phyloP scores from a whole-genome alignment of 805 yeast species.

The Zygosaccharomyces bailii region DNA sequence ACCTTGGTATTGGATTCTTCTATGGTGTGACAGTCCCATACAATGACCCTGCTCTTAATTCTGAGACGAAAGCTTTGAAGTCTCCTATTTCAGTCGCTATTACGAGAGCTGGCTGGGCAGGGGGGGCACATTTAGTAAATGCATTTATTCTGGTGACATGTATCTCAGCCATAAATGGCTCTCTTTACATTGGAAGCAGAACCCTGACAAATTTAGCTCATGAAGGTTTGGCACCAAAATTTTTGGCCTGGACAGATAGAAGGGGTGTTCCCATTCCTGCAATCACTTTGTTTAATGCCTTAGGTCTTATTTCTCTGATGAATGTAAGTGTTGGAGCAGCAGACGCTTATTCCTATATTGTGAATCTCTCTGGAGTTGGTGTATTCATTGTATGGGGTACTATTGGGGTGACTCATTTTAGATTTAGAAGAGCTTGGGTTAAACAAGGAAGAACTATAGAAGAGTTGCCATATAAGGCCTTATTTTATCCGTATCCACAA shows the following conservation, averaged over 20 bases:
- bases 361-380: conserved; percentile 70
- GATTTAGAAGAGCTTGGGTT: conserved; percentile 55
- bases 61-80: conserved; percentile 46
- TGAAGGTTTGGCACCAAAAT: conserved; percentile 49
- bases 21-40: conserved; percentile 71
- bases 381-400: conserved; percentile 77
- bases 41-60: conserved; percentile 41
- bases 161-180: conserved; percentile 57
- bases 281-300: conserved; percentile 38
- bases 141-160: conserved; percentile 57
- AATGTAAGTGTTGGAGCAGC: conserved; percentile 56
- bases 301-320: conserved; percentile 58
- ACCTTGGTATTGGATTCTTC: conserved; percentile 49
- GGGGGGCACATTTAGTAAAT: conserved; percentile 53
- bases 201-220: conserved; percentile 50
- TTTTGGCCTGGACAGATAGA: conserved; percentile 46
- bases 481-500: conserved; percentile 52
- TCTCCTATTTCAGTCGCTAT: conserved; percentile 51
- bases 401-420: conserved; percentile 60
- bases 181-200: conserved; percentile 58
- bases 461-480: conserved; percentile 53
- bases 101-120: conserved; percentile 50
- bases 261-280: conserved; percentile 55
- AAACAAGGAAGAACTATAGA: conserved; percentile 40
- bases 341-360: conserved; percentile 65